Percentiles rank a stretch among this genome's conserved stretches.
Conservation (phyloP, 2,329 filamentous ascomycete species). For the Diaporthe sp. region DNA sequence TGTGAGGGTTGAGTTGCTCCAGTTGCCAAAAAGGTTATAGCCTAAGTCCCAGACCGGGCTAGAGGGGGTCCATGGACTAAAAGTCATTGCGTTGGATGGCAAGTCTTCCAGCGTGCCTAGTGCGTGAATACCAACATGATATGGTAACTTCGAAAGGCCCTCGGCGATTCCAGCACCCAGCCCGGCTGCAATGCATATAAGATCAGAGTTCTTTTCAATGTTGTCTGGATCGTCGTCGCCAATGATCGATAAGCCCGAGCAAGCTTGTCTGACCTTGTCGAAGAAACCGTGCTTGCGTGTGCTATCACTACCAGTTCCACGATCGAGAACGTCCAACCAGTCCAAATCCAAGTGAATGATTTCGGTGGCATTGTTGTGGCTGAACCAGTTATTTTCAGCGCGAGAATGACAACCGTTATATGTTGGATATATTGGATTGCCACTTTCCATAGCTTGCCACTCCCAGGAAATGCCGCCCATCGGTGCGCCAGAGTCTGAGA, state of each 20-base stretch:
- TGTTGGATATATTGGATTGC: too few species aligned
- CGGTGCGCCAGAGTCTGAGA: too few species aligned
- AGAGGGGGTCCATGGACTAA: not conserved
- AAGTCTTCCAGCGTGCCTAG: not conserved
- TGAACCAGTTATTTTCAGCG: not conserved
- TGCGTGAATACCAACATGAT: not conserved
- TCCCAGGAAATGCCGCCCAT: too few species aligned
- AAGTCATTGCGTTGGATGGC: not conserved
- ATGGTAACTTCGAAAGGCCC: slow-evolving; percentile 3
- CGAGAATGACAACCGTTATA: not conserved
- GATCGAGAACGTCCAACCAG: not conserved
- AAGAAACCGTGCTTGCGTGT: not conserved
- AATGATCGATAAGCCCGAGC: not conserved
- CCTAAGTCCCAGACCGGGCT: too few species aligned
- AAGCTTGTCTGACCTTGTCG: not conserved
- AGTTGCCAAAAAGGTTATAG: not conserved
- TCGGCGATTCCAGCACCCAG: not conserved
- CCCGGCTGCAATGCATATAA: not conserved
- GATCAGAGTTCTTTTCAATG: too few species aligned
- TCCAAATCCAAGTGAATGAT: not conserved
- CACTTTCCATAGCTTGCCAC: too few species aligned
- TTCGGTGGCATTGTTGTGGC: not conserved
- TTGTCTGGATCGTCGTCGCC: not conserved
- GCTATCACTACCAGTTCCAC: not conserved
- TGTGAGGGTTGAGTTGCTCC: not conserved